Conservation (phyloP, 2,329 filamentous ascomycete species). For the Sclerotinia borealis region DNA sequence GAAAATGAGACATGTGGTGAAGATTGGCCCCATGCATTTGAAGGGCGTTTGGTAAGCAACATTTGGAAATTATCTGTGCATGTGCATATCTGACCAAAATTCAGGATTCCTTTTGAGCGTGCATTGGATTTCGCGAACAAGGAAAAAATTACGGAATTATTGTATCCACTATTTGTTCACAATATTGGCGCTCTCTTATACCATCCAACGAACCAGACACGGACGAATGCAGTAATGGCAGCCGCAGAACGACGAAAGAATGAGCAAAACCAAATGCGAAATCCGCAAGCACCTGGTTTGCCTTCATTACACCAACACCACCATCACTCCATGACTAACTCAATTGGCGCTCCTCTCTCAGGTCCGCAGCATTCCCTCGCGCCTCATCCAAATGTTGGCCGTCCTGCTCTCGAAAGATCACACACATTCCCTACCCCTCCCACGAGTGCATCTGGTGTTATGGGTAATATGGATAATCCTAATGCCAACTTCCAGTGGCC, state of each 20-base stretch:
- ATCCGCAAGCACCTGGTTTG: constrained; percentile 47
- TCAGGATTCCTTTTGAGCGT: constrained; percentile 93
- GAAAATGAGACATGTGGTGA: constrained; percentile 93
- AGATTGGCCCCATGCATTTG: constrained; percentile 97
- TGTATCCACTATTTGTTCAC: constrained; percentile 96
- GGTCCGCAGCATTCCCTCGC: constrained; percentile 45
- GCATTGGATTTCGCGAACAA: constrained; percentile 99
- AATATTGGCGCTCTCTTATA: constrained; percentile 93
- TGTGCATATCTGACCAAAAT: constrained; percentile 17
- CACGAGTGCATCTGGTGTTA: constrained; percentile 84
- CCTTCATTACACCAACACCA: constrained; percentile 65
- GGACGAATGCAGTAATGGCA: constrained; percentile 81
- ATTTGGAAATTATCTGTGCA: not conserved
- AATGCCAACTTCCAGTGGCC: constrained; percentile 77
- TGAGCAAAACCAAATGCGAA: constrained; percentile 60
- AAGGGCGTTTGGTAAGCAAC: constrained; percentile 89
- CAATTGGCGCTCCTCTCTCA: constrained; percentile 47
- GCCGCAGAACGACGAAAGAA: constrained; percentile 73
- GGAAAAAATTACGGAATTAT: constrained; percentile 93
- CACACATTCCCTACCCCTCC: constrained; percentile 94
- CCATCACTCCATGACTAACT: constrained; percentile 56
- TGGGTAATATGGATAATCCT: constrained; percentile 63
- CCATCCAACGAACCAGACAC: constrained; percentile 80
- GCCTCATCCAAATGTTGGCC: constrained; percentile 65
- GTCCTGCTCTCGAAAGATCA: constrained; percentile 74